A percentile compares a stretch with the other conserved stretches of the same genome.
phyloP scores from a whole-genome alignment of 2,329 filamentous ascomycete species.

The Cercospora sojina region DNA sequence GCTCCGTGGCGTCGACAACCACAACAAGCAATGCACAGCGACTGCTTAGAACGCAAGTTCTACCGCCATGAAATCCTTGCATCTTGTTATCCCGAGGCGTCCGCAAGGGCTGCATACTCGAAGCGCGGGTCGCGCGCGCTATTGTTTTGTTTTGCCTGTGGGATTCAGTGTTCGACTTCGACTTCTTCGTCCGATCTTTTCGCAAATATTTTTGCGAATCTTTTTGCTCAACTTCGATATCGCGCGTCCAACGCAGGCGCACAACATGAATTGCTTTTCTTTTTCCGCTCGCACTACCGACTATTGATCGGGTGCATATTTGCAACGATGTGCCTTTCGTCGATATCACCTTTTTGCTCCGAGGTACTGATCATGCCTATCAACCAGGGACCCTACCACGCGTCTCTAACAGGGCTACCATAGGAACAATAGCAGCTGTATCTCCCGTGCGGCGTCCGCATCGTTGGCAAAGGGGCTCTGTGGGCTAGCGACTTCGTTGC shows the following conservation, averaged over 20 bases:
- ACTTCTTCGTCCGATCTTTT: neutral
- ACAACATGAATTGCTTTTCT: neutral
- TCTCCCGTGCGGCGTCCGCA: neutral
- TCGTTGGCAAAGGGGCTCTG: neutral
- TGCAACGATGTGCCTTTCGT: neutral
- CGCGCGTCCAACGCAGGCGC: neutral
- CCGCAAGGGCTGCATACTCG: neutral
- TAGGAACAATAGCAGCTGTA: neutral
- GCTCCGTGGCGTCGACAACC: neutral
- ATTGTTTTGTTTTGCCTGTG: neutral
- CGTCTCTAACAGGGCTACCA: neutral
- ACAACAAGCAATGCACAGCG: neutral
- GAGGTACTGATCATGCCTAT: neutral
- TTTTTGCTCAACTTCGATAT: neutral
- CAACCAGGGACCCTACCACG: neutral
- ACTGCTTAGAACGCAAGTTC: conserved; percentile 1
- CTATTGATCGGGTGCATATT: neutral
- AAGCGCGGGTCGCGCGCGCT: conserved; percentile 1
- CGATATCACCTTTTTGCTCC: neutral
- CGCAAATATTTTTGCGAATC: neutral
- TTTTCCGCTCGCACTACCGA: neutral
- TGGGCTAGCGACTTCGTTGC: neutral
- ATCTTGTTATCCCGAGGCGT: conserved; percentile 4
- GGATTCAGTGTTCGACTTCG: neutral
- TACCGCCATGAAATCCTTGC: conserved; percentile 2